A percentile compares a stretch with the other conserved stretches of the same genome.
These are phyloP conservation scores for Xylaria venustula DNA, from an alignment of 495 filamentous ascomycete genomes.

Conservation along the genomic window DNA sequence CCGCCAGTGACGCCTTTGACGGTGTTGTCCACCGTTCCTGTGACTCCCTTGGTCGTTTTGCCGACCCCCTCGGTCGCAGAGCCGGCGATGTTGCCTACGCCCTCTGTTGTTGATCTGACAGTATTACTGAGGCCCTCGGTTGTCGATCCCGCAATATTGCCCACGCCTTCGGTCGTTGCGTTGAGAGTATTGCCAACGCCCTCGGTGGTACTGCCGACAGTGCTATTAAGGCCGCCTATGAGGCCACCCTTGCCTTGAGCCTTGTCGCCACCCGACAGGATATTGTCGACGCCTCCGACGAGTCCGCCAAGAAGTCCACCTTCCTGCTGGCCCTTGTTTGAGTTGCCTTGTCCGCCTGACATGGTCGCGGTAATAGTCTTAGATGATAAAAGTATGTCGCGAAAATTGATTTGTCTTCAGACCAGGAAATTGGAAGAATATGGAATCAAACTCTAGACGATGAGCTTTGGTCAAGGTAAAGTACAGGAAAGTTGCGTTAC, in stretches of 20 bases:
- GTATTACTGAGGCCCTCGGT: slow-evolving; percentile 29
- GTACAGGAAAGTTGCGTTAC: neutral
- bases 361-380: neutral
- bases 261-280: slow-evolving; percentile 40
- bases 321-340: slow-evolving; percentile 6
- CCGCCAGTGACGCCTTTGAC: slow-evolving; percentile 21
- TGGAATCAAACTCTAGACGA: neutral
- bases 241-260: slow-evolving; percentile 41
- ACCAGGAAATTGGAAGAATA: neutral
- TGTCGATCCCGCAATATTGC: slow-evolving; percentile 29
- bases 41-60: slow-evolving; percentile 19
- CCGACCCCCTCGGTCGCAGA: slow-evolving; percentile 24
- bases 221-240: slow-evolving; percentile 32
- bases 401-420: neutral
- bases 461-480: neutral
- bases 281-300: slow-evolving; percentile 36
- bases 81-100: slow-evolving; percentile 30
- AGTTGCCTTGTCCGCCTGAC: neutral
- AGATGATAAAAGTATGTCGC: neutral
- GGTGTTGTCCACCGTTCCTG: slow-evolving; percentile 23
- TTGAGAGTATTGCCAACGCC: slow-evolving; percentile 27
- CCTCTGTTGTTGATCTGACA: slow-evolving; percentile 30
- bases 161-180: slow-evolving; percentile 30
- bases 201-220: slow-evolving; percentile 37
- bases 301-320: slow-evolving; percentile 36